Evolutionary conservation across 768 basidiomycete species (phyloP).

Genomic region (Suillus placidus): DNA sequence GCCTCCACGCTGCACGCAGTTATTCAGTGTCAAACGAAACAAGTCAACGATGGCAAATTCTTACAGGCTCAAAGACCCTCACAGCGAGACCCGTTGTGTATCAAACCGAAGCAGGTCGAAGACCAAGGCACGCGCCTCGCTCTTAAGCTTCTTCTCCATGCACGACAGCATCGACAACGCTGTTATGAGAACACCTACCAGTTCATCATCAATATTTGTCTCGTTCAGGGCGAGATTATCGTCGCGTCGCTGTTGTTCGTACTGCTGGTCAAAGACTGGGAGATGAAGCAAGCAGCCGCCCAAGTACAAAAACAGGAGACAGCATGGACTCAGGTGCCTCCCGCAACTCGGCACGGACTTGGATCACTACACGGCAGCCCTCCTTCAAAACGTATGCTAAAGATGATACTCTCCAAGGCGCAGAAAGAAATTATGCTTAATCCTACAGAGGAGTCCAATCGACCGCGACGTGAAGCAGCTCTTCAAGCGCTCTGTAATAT

Average conservation of each 20-base stretch:
- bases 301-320: conserved; percentile 24
- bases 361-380: conserved; percentile 12
- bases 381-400: conserved; percentile 35
- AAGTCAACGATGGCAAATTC: conserved; percentile 19
- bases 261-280: conserved; percentile 64
- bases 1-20: conserved; percentile 52
- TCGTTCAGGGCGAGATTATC: conserved; percentile 80
- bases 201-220: conserved; percentile 59
- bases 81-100: conserved; percentile 22
- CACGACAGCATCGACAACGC: conserved; percentile 55
- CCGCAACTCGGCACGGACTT: conserved; percentile 20
- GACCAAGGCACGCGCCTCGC: conserved; percentile 51
- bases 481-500: conserved; percentile 67
- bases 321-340: conserved; percentile 15
- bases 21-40: conserved; percentile 26
- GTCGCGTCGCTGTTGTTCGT: conserved; percentile 74
- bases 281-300: conserved; percentile 39
- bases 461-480: conserved; percentile 35
- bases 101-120: conserved; percentile 39
- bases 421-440: conserved; percentile 35
- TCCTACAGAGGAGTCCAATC: conserved; percentile 19
- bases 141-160: conserved; percentile 52
- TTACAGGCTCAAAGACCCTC: conserved; percentile 20
- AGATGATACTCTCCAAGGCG: conserved; percentile 33
- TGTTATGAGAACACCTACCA: conserved; percentile 65